A percentile compares a stretch with the other conserved stretches of the same genome.
Evolutionary conservation across 108 stramenopile species (phyloP).

Genomic region (Epithemia pelagica): DNA sequence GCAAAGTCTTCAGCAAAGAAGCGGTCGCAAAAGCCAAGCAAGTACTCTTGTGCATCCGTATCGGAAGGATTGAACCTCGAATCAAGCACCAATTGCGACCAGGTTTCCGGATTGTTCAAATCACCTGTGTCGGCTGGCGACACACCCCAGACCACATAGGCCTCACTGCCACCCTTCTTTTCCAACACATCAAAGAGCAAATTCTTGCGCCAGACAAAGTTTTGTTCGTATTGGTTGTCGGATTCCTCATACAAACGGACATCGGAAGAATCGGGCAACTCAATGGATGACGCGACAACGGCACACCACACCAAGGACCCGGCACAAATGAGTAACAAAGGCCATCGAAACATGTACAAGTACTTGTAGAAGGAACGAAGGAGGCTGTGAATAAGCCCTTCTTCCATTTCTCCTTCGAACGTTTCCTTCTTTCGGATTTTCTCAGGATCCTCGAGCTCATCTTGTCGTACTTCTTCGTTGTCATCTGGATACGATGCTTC

Average conservation of each 20-base stretch:
- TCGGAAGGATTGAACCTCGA: slow-evolving; percentile 32
- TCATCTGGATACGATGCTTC: not conserved
- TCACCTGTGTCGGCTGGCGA: slow-evolving; percentile 41
- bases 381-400: slow-evolving; percentile 30
- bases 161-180: slow-evolving; percentile 22
- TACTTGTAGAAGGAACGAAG: slow-evolving; percentile 24
- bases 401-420: not conserved
- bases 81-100: slow-evolving; percentile 41
- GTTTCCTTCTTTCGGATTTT: not conserved
- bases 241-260: slow-evolving; percentile 23
- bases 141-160: slow-evolving; percentile 26
- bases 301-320: slow-evolving; percentile 18
- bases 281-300: slow-evolving; percentile 23
- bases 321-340: slow-evolving; percentile 16
- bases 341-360: slow-evolving; percentile 33
- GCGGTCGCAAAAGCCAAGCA: slow-evolving; percentile 29
- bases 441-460: slow-evolving; percentile 13
- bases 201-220: slow-evolving; percentile 29
- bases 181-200: slow-evolving; percentile 19
- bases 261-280: slow-evolving; percentile 29
- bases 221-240: slow-evolving; percentile 28
- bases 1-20: slow-evolving; percentile 38
- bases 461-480: not conserved
- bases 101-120: slow-evolving; percentile 29
- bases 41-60: slow-evolving; percentile 23